Evolutionary conservation across 164 flowering plant genomes (phyloP), one percentile per base, ranked within the genome.

Genomic region (Liquidambar formosana): DNA sequence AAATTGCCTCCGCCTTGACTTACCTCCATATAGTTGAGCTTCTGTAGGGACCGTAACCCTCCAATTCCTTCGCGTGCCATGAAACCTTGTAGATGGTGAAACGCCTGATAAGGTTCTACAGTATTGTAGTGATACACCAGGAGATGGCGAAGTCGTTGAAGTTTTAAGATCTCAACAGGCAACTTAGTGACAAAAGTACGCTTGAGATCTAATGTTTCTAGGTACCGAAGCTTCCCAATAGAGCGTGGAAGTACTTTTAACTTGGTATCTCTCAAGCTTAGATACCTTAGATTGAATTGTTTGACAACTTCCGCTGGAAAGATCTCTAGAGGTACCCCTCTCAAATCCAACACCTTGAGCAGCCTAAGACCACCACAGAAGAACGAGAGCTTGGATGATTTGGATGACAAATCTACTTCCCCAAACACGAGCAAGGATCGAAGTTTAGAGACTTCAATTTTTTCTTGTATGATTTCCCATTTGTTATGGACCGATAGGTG

Each of bases 161-260:
- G 71, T 13, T 61, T 54, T 6, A 46, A 4, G 44, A 67, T 61
- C 71, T 33, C 67, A 9, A 3, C 21, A 13, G 76, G 76, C 58
- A 73, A 62, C 1, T 18, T 54, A 47, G 57, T 63, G 23, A 82
- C 74, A 10, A 27, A 10, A 0, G 83, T 38, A 15, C 57, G 66
- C 56, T 76, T 79, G 1, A 82, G 75, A 57, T 82, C 78, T 54
- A 82, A 52, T 0, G 79, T 79, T 63, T 77, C 76, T 8, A 82
- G 65, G 45, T 71, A 67, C 48, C 54, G 69, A 51, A 82, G 77
- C 70, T 69, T 70, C 25, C 73, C 71, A 9, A 82, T 77, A 0
- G 69, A 68, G 0, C 54, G 64, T 8, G 85, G 85, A 19, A 82
- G 14, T 5, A 0, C 28, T 33, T 63, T 72, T 2, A 81, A 59